Evolutionary conservation across 495 filamentous ascomycete genomes (phyloP).

Genomic region (Podospora pseudopauciseta): DNA sequence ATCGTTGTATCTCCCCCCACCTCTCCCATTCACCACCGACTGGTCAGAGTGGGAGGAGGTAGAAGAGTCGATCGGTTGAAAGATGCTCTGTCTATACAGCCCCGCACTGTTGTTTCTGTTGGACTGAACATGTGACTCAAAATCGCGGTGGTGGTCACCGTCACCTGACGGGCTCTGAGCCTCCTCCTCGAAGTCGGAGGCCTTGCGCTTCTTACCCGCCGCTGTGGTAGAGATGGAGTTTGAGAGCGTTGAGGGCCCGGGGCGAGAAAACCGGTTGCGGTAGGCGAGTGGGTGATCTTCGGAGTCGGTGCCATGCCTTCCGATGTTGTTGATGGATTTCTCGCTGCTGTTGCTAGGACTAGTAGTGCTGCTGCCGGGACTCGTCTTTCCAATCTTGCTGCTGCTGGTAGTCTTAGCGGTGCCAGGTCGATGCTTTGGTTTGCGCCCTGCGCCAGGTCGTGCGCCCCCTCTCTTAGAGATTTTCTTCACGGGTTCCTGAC

Average conservation of each 20-base stretch:
- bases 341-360: conserved; percentile 13
- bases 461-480: conserved; percentile 32
- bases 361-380: conserved; percentile 5
- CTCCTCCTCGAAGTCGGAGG: conserved; percentile 14
- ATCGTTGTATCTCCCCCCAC: background rate
- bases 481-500: conserved; percentile 20
- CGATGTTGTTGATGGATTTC: conserved; percentile 4
- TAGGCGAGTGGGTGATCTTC: background rate
- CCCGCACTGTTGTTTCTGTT: background rate
- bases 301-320: conserved; percentile 1
- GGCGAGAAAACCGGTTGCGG: background rate
- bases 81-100: conserved; percentile 15
- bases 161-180: background rate
- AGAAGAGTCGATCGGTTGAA: conserved; percentile 19
- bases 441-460: conserved; percentile 33
- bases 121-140: background rate
- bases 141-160: background rate
- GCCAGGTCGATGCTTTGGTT: conserved; percentile 25
- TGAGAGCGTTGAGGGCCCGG: background rate
- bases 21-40: background rate
- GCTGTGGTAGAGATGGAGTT: background rate
- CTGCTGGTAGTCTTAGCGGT: background rate
- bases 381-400: conserved; percentile 8
- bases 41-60: conserved; percentile 2
- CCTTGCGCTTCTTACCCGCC: conserved; percentile 21